Evolutionary conservation across 768 basidiomycete genomes (phyloP).

Genomic region (Suillus subaureus): DNA sequence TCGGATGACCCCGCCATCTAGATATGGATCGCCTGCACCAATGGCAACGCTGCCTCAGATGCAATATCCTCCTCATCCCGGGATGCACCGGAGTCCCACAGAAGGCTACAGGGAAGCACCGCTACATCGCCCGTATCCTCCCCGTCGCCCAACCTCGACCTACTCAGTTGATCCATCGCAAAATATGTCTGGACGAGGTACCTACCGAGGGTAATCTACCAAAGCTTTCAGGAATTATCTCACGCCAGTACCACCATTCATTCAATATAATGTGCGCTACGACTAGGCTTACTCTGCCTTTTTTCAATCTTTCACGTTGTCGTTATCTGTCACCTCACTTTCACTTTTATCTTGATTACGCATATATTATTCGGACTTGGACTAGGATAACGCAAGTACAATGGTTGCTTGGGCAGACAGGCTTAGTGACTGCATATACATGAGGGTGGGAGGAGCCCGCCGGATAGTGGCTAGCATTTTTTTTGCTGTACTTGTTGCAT

Average conservation of each 20-base stretch:
- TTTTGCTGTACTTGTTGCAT: slow-evolving; percentile 9
- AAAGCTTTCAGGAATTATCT: slow-evolving; percentile 7
- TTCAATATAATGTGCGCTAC: slow-evolving; percentile 11
- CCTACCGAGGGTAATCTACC: slow-evolving; percentile 21
- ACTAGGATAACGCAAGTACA: slow-evolving; percentile 1
- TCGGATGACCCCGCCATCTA: slow-evolving; percentile 21
- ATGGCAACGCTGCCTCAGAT: slow-evolving; percentile 43
- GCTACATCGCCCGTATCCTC: slow-evolving; percentile 55
- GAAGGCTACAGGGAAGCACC: slow-evolving; percentile 60
- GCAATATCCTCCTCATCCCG: slow-evolving; percentile 41
- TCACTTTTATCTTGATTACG: slow-evolving; percentile 15
- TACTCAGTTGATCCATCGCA: slow-evolving; percentile 20
- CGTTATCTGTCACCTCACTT: slow-evolving; percentile 18
- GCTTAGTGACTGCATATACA: slow-evolving; percentile 13
- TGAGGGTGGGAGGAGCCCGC: slow-evolving; percentile 9
- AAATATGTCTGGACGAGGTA: slow-evolving; percentile 35
- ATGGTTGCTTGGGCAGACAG: slow-evolving; percentile 9
- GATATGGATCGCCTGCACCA: slow-evolving; percentile 35
- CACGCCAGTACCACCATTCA: not conserved
- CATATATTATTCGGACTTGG: slow-evolving; percentile 16
- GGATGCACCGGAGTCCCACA: slow-evolving; percentile 25
- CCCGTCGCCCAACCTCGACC: slow-evolving; percentile 20
- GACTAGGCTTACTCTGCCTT: slow-evolving; percentile 16
- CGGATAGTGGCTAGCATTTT: slow-evolving; percentile 12
- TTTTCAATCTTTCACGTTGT: slow-evolving; percentile 6